Conservation (phyloP, 352 stramenopile species). For the Achlya hypogyna region DNA sequence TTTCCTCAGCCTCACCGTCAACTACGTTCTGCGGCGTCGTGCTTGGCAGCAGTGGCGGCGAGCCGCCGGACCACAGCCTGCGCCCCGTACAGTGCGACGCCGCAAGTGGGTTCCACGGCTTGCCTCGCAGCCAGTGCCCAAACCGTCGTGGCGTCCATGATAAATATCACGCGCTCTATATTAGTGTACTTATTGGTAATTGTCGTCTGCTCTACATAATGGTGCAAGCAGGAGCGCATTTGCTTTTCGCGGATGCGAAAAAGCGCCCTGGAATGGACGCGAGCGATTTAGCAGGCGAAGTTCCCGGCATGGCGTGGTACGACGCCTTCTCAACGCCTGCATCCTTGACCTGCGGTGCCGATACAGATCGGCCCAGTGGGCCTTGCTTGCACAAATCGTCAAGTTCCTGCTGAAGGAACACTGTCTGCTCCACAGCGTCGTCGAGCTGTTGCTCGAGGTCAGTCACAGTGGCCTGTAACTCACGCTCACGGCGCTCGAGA, state of each 20-base stretch:
- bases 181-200: too few species aligned
- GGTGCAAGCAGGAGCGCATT: neutral
- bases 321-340: too few species aligned
- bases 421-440: slow-evolving; percentile 43
- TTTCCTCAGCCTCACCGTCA: too few species aligned
- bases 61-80: too few species aligned
- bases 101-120: too few species aligned
- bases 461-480: slow-evolving; percentile 48
- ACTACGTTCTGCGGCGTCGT: too few species aligned
- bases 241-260: neutral
- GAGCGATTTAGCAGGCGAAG: neutral
- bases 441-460: slow-evolving; percentile 54
- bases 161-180: too few species aligned
- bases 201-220: neutral
- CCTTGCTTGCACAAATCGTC: slow-evolving; percentile 28
- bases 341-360: neutral
- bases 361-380: neutral
- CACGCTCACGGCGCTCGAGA: slow-evolving; percentile 51
- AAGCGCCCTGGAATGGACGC: neutral
- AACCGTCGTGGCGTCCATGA: too few species aligned
- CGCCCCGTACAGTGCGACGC: too few species aligned
- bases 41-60: too few species aligned
- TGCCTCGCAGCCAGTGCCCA: too few species aligned
- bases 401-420: slow-evolving; percentile 62
- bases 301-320: neutral